Evolutionary conservation across 2,329 filamentous ascomycete species (phyloP).

Genomic region (Periglandula ipomoeae): DNA sequence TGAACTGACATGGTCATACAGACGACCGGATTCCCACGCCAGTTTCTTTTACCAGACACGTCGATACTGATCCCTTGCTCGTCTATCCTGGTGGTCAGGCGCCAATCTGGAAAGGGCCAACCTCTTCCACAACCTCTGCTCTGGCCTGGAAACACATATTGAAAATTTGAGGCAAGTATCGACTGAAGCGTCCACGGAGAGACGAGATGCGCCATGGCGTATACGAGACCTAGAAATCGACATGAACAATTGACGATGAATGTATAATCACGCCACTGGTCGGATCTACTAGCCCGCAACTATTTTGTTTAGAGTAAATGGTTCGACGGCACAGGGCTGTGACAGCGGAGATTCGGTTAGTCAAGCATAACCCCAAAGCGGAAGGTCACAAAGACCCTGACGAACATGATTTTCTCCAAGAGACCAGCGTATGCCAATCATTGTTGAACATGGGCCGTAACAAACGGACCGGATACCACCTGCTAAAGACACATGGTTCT

Average conservation of each 20-base stretch:
- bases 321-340: neutral
- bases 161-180: too few species aligned
- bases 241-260: too few species aligned
- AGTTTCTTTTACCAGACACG: too few species aligned
- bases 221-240: neutral
- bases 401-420: neutral
- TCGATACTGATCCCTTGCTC: too few species aligned
- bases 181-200: too few species aligned
- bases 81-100: too few species aligned
- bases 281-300: neutral
- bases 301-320: neutral
- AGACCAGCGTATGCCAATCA: neutral
- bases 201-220: neutral
- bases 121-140: too few species aligned
- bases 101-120: too few species aligned
- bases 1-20: too few species aligned
- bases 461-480: constrained; percentile 3
- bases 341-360: neutral
- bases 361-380: neutral
- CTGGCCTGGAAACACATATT: too few species aligned
- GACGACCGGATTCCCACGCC: too few species aligned
- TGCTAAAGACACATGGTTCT: neutral
- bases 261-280: too few species aligned
- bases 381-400: neutral
- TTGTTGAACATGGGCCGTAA: neutral